Percentiles rank a stretch among this genome's conserved stretches.
These are phyloP conservation scores for Alternaria consortialis DNA, from an alignment of 2,329 filamentous ascomycete genomes.

Conservation along the genomic window DNA sequence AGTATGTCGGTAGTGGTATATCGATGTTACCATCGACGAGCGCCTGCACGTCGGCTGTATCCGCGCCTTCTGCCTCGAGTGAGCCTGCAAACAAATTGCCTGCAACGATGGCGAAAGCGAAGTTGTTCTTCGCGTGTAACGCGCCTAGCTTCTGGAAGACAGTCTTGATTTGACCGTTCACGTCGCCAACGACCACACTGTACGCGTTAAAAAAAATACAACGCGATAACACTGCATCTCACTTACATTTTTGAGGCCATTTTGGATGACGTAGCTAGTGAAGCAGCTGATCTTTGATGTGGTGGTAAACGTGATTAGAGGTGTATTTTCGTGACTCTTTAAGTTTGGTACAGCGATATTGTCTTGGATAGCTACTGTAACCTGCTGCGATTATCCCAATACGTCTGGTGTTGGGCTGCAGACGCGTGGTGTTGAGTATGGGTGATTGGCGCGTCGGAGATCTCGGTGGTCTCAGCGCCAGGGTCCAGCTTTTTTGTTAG, in stretches of 20 bases:
- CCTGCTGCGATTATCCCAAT: background rate
- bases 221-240: background rate
- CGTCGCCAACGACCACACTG: constrained; percentile 82
- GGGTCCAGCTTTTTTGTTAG: constrained; percentile 33
- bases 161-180: constrained; percentile 79
- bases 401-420: constrained; percentile 6
- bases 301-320: background rate
- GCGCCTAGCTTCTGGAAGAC: constrained; percentile 82
- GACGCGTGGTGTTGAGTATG: constrained; percentile 25
- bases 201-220: constrained; percentile 15
- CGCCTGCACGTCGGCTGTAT: constrained; percentile 66
- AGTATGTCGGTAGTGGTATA: constrained; percentile 87
- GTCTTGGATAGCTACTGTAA: background rate
- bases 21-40: constrained; percentile 77
- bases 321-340: background rate
- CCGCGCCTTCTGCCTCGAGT: constrained; percentile 56
- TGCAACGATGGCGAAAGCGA: constrained; percentile 82
- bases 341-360: background rate
- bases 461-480: constrained; percentile 20
- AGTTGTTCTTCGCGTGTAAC: constrained; percentile 86
- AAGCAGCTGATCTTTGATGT: background rate
- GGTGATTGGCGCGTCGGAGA: constrained; percentile 22
- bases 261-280: constrained; percentile 1
- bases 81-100: constrained; percentile 80
- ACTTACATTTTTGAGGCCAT: constrained; percentile 67